These are phyloP conservation scores for Perkinsus olseni DNA, from an alignment of 169 alveolate genomes.

Conservation along the genomic window DNA sequence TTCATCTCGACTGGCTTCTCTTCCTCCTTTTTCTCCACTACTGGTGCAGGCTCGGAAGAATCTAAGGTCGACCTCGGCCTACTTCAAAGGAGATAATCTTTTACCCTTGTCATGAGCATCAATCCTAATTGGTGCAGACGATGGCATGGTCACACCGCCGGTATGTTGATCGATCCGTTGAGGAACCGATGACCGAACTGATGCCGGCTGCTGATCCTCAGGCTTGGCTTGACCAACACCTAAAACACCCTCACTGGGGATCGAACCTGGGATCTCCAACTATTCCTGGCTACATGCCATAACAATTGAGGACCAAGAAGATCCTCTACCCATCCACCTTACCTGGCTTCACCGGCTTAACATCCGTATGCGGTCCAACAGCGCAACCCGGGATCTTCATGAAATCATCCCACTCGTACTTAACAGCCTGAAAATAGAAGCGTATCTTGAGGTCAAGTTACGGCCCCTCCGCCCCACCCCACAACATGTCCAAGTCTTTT, in stretches of 20 bases:
- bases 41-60: neutral
- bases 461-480: neutral
- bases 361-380: neutral
- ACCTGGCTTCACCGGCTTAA: neutral
- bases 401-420: neutral
- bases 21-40: neutral
- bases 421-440: neutral
- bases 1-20: neutral
- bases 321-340: neutral
- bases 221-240: neutral
- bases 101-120: neutral
- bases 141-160: neutral
- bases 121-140: neutral
- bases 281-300: no score
- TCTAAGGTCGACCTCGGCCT: neutral
- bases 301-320: no score
- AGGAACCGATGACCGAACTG: neutral
- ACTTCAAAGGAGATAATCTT: neutral
- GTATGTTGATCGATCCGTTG: neutral
- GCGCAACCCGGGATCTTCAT: neutral
- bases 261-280: neutral
- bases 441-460: neutral
- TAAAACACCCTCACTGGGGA: neutral
- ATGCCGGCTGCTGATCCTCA: neutral
- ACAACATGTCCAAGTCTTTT: neutral